Base-by-base conservation (phyloP, 75 land plant species). In the Pinus tabuliformis region DNA sequence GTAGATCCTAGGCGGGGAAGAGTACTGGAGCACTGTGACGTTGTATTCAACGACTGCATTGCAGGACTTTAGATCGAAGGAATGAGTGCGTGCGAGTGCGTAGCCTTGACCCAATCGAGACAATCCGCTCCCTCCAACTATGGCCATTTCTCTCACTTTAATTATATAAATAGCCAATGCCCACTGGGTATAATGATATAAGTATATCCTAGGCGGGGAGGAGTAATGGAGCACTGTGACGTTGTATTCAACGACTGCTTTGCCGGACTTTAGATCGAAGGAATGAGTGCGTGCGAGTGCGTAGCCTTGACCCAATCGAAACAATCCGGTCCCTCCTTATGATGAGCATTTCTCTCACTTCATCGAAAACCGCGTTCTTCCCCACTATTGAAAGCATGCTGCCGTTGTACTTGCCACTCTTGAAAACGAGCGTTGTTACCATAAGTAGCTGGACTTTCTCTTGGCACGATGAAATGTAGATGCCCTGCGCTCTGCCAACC, bases 401-500 rank as follows among this genome's bases (percentile, higher is more conserved):
- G 54, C 78, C 70, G 20, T 75, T 42, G 72, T 58, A 75, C 14
- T 77, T 39, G 0, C 75, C 78, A 0, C 45, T 42, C 15, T 77
- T 1, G 30, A 77, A 77, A 56, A 30, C 37, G 7, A 30, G 30
- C 17, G 24, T 75, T 70, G 58, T 75, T 5, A 39, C 54, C 24
- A 80, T n/a, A 13, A 80, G 65, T 18, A 80, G 77, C 1, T 71
- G 42, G 11, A 79, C 0, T 22, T 59, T 79, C 17, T 49, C 17
- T 17, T 45, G 62, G 56, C 33, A 6, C n/a, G 65, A 12, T 9
- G 78, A 42, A 3, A 22, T 22, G 16, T 60, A 79, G 16, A 80
- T 45, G 4, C 81, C 80, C 58, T 80, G 81, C 18, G 78, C 81
- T 75, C 81, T 58, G 22, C 81, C 81, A 15, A 80, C 62, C 17